Conservation (phyloP, 768 basidiomycete species). For the Sutorius australiensis region DNA sequence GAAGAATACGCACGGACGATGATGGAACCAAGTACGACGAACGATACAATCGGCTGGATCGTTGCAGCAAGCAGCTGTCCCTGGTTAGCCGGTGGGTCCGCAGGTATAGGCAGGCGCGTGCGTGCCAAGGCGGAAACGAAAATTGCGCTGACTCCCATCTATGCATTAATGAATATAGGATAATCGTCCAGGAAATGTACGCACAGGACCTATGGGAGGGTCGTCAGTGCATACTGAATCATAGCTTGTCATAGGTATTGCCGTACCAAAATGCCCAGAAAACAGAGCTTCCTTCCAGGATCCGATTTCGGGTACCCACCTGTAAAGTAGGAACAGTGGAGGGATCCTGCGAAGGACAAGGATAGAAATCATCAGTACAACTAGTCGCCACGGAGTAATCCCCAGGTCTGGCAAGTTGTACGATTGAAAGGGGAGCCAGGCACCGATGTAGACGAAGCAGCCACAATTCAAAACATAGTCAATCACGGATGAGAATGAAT, state of each 20-base stretch:
- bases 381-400: conserved; percentile 66
- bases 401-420: conserved; percentile 57
- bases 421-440: conserved; percentile 70
- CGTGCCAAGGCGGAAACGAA: conserved; percentile 81
- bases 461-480: conserved; percentile 81
- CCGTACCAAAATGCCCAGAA: conserved; percentile 81
- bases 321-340: conserved; percentile 68
- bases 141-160: conserved; percentile 92
- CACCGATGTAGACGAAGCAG: conserved; percentile 83
- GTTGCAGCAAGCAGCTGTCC: conserved; percentile 68
- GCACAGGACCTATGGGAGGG: conserved; percentile 46
- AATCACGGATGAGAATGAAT: conserved; percentile 85
- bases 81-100: conserved; percentile 59
- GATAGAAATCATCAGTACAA: conserved; percentile 63
- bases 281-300: conserved; percentile 87
- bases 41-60: conserved; percentile 82
- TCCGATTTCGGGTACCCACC: conserved; percentile 81
- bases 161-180: conserved; percentile 3
- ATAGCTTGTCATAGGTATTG: conserved; percentile 3
- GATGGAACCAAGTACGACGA: conserved; percentile 84
- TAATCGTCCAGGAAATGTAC: conserved; percentile 16
- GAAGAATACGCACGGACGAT: conserved; percentile 59
- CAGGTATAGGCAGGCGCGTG: conserved; percentile 53
- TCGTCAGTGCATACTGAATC: not conserved
- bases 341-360: conserved; percentile 80